Percentiles rank a stretch among this genome's conserved stretches.
These are phyloP conservation scores for Cardamine chenopodiifolia DNA, from an alignment of 345 rosid species.

Conservation along the genomic window DNA sequence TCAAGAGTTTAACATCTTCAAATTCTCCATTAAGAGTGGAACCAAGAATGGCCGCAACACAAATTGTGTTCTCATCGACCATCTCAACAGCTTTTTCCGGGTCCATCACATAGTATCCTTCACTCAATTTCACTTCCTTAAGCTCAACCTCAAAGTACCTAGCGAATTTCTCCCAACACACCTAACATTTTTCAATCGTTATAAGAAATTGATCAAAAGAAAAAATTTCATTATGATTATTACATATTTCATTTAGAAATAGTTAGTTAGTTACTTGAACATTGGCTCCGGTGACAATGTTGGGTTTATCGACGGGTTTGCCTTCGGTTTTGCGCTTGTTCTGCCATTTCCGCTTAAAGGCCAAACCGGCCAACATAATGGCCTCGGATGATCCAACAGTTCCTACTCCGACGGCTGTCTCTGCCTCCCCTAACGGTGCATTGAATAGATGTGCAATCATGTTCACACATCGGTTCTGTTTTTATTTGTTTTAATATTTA, in stretches of 20 bases:
- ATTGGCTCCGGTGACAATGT: constrained; percentile 72
- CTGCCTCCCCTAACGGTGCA: constrained; percentile 57
- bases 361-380: constrained; percentile 68
- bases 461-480: constrained; percentile 51
- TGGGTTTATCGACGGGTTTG: constrained; percentile 55
- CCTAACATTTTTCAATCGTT: constrained; percentile 31
- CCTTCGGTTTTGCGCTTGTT: constrained; percentile 58
- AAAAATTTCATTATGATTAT: not conserved
- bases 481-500: not conserved
- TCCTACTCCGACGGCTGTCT: constrained; percentile 64
- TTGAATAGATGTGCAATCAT: constrained; percentile 48
- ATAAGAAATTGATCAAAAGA: not conserved
- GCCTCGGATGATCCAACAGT: constrained; percentile 72
- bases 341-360: constrained; percentile 65
- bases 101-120: constrained; percentile 68
- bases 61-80: constrained; percentile 72
- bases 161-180: constrained; percentile 74
- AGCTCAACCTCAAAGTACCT: constrained; percentile 73
- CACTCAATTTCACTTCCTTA: constrained; percentile 60
- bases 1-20: constrained; percentile 64
- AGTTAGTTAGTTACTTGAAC: constrained; percentile 47
- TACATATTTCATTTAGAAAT: not conserved
- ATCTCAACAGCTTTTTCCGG: constrained; percentile 57
- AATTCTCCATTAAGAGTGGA: constrained; percentile 71
- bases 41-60: constrained; percentile 67